Conservation (phyloP, 345 rosid species). For the Salix suchowensis region DNA sequence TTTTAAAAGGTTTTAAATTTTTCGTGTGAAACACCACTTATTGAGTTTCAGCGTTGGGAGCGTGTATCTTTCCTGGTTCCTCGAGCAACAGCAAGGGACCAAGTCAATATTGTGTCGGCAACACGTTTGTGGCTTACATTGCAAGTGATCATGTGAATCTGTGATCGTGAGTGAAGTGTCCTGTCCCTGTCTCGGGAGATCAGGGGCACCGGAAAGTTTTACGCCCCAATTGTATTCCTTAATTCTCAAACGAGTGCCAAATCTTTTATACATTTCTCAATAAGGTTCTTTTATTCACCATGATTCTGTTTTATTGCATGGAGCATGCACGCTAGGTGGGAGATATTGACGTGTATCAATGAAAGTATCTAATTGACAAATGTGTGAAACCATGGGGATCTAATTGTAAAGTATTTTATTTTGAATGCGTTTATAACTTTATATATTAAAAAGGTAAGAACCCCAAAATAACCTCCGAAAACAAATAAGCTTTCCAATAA, state of each 20-base stretch:
- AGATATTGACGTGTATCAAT: not conserved
- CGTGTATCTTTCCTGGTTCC: not conserved
- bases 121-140: not conserved
- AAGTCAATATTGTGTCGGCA: not conserved
- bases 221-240: not conserved
- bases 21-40: too few relatives aligned
- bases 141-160: not conserved
- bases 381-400: not conserved
- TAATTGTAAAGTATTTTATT: too few relatives aligned
- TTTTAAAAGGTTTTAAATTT: too few relatives aligned
- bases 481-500: too few relatives aligned
- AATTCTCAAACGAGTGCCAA: not conserved
- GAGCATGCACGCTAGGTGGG: too few relatives aligned
- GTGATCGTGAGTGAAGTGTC: not conserved
- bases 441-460: too few relatives aligned
- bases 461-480: too few relatives aligned
- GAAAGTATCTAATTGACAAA: not conserved
- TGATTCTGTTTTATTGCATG: not conserved
- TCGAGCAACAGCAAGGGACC: not conserved
- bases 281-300: not conserved
- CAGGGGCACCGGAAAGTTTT: too few relatives aligned
- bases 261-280: not conserved
- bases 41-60: not conserved
- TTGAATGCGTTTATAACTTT: too few relatives aligned
- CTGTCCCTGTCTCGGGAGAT: not conserved